phyloP scores from a whole-genome alignment of 139 green algal genomes.

The Picochlorum sp. region DNA sequence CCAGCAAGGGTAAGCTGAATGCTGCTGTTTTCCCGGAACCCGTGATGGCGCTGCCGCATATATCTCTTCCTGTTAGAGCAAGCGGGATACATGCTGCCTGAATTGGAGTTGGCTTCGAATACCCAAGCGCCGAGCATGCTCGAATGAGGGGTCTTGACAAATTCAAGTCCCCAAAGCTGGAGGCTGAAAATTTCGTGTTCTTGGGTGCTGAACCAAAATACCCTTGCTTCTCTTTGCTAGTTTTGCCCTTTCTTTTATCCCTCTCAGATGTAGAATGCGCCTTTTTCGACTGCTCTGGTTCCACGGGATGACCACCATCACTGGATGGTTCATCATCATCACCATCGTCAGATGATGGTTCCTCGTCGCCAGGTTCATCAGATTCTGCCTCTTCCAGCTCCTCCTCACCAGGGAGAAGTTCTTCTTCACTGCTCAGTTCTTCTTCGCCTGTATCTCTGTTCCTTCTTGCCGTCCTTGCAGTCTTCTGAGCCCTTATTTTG shows the following conservation, averaged over 20 bases:
- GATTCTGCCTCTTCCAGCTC: neutral
- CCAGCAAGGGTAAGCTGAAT: constrained; percentile 86
- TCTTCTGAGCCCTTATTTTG: constrained; percentile 26
- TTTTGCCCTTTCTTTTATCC: neutral
- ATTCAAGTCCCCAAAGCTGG: constrained; percentile 74
- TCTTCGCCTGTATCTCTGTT: constrained; percentile 33
- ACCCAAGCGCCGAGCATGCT: constrained; percentile 81
- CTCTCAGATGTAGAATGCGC: constrained; percentile 9
- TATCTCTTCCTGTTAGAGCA: constrained; percentile 84
- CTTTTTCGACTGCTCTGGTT: constrained; percentile 16
- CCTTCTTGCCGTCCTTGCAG: neutral
- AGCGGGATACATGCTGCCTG: constrained; percentile 92
- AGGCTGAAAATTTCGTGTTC: constrained; percentile 53
- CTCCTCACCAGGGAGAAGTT: neutral
- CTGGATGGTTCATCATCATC: constrained; percentile 13
- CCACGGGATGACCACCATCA: constrained; percentile 6
- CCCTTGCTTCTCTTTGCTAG: constrained; percentile 15
- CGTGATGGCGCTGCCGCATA: constrained; percentile 91
- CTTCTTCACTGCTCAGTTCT: neutral
- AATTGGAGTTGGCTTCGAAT: constrained; percentile 86
- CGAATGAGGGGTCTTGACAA: constrained; percentile 79
- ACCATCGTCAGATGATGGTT: constrained; percentile 16
- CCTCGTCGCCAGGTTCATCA: constrained; percentile 17
- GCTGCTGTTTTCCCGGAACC: constrained; percentile 96
- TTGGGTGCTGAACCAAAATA: constrained; percentile 56